Evolutionary conservation across 441 rosid species (phyloP).

Genomic region (Bruguiera hainesii): DNA sequence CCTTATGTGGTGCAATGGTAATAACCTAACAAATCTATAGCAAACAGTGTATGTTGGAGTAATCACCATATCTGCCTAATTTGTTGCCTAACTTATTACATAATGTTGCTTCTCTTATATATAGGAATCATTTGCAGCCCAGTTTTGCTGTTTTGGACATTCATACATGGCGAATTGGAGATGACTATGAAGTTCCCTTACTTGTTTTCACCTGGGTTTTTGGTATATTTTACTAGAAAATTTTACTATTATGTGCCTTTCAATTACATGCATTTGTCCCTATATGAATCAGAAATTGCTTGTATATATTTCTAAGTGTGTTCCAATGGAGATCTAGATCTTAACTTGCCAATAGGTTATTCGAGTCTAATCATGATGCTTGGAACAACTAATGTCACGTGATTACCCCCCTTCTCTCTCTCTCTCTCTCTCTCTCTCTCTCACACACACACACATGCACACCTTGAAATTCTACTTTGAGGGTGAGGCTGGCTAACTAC

Average conservation of each 20-base stretch:
- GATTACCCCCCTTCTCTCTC: neutral
- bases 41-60: neutral
- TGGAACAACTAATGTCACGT: neutral
- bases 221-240: constrained; percentile 46
- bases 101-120: constrained; percentile 22
- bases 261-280: neutral
- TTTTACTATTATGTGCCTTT: constrained; percentile 2
- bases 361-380: neutral
- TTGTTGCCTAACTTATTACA: constrained; percentile 7
- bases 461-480: neutral
- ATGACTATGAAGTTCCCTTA: constrained; percentile 56
- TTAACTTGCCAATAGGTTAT: too few species aligned
- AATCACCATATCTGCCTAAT: neutral
- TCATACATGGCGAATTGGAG: constrained; percentile 68
- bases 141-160: constrained; percentile 76
- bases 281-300: neutral
- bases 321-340: too few species aligned
- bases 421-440: neutral
- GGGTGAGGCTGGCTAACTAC: neutral
- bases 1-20: constrained; percentile 99
- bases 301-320: too few species aligned
- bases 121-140: constrained; percentile 85
- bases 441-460: too few species aligned
- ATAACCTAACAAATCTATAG: constrained; percentile 30
- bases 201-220: constrained; percentile 68